Percentiles rank a stretch among this genome's conserved stretches.
These are phyloP conservation scores for Clavariopsis aquatica DNA, from an alignment of 495 filamentous ascomycete genomes.

Conservation along the genomic window DNA sequence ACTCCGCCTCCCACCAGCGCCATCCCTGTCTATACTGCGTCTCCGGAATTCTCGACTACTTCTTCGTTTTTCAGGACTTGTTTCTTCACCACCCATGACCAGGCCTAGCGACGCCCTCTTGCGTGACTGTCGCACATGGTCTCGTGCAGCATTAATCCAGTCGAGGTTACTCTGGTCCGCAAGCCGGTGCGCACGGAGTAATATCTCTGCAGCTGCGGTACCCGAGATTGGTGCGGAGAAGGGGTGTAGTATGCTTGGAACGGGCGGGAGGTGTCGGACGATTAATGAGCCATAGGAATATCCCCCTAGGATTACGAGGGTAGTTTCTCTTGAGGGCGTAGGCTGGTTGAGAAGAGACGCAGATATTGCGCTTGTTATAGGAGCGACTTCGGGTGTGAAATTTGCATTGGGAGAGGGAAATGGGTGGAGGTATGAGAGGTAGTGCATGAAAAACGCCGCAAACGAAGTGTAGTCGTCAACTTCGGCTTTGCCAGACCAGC, in stretches of 20 bases:
- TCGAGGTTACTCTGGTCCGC: slow-evolving; percentile 56
- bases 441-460: slow-evolving; percentile 73
- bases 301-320: slow-evolving; percentile 62
- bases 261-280: slow-evolving; percentile 66
- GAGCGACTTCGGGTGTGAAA: slow-evolving; percentile 14
- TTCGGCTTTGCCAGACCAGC: slow-evolving; percentile 82
- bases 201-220: slow-evolving; percentile 63
- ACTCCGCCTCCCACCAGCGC: slow-evolving; percentile 27
- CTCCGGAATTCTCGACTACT: slow-evolving; percentile 36
- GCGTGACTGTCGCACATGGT: slow-evolving; percentile 30
- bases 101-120: slow-evolving; percentile 23
- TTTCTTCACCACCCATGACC: slow-evolving; percentile 45
- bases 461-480: slow-evolving; percentile 78
- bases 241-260: slow-evolving; percentile 57
- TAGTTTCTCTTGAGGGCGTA: background rate
- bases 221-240: slow-evolving; percentile 57
- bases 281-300: slow-evolving; percentile 94
- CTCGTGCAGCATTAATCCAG: slow-evolving; percentile 32
- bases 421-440: slow-evolving; percentile 53
- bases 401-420: slow-evolving; percentile 4
- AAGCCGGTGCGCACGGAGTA: slow-evolving; percentile 64
- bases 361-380: background rate
- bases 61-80: slow-evolving; percentile 33
- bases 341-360: background rate
- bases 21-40: slow-evolving; percentile 34